A percentile compares a stretch with the other conserved stretches of the same genome.
phyloP scores from a whole-genome alignment of 352 stramenopile species.

The Pythium biforme region DNA sequence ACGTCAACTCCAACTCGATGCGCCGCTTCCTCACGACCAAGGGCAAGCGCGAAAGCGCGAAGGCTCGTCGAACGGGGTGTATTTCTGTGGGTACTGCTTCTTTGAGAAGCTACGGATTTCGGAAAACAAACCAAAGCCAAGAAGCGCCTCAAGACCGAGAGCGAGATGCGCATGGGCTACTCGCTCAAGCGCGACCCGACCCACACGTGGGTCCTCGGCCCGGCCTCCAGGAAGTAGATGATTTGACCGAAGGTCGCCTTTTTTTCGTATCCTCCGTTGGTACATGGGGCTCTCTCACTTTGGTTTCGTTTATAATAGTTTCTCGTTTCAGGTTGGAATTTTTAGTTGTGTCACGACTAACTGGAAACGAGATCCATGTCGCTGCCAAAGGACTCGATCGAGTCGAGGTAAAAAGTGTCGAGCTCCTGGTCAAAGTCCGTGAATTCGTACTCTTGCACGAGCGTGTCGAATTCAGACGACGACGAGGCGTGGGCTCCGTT shows the following conservation, averaged over 20 bases:
- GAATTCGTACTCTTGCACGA: conserved; percentile 77
- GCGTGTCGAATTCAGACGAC: conserved; percentile 63
- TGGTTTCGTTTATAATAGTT: background rate
- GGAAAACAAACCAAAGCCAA: conserved; percentile 39
- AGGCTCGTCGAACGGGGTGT: conserved; percentile 49
- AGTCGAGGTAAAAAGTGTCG: conserved; percentile 78
- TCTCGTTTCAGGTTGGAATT: no score
- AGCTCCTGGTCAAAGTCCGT: conserved; percentile 82
- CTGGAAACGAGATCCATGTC: conserved; percentile 64
- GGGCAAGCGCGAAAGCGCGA: conserved; percentile 50
- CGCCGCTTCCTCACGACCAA: conserved; percentile 46
- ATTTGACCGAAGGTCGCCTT: no score
- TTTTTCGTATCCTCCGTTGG: conserved; percentile 7
- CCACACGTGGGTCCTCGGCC: conserved; percentile 14
- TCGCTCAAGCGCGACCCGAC: conserved; percentile 34
- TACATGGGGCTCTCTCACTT: conserved; percentile 13
- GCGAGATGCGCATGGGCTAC: conserved; percentile 24
- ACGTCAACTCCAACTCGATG: conserved; percentile 52
- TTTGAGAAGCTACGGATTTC: conserved; percentile 57
- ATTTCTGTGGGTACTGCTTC: conserved; percentile 46
- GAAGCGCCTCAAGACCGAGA: conserved; percentile 44
- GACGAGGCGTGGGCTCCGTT: background rate
- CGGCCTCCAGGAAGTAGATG: background rate
- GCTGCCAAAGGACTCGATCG: conserved; percentile 58
- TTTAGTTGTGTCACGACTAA: conserved; percentile 23